These are phyloP conservation scores for Pleurotus pulmonarius DNA, from an alignment of 768 basidiomycete species.

Conservation along the genomic window DNA sequence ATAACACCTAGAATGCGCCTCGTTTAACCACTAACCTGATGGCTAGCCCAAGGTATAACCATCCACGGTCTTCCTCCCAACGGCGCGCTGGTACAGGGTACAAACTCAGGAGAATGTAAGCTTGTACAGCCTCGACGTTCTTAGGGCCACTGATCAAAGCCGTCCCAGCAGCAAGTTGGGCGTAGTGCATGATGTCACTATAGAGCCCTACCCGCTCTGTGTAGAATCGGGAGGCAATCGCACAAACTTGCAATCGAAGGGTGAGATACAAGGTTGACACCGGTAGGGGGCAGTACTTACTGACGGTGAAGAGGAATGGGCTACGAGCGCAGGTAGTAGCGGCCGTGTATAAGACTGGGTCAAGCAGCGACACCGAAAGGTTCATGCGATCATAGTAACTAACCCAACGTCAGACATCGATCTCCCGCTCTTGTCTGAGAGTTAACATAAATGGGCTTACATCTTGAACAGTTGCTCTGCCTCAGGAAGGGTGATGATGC, in stretches of 20 bases:
- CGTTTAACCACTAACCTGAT: slow-evolving; percentile 54
- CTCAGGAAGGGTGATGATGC: slow-evolving; percentile 59
- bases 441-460: slow-evolving; percentile 29
- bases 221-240: slow-evolving; percentile 82
- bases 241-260: slow-evolving; percentile 61
- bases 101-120: slow-evolving; percentile 76
- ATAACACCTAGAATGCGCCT: slow-evolving; percentile 4
- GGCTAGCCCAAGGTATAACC: slow-evolving; percentile 86
- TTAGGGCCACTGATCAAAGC: slow-evolving; percentile 75
- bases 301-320: slow-evolving; percentile 89
- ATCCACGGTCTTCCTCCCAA: slow-evolving; percentile 90
- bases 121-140: slow-evolving; percentile 81
- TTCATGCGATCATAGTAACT: slow-evolving; percentile 83
- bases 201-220: slow-evolving; percentile 68
- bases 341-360: slow-evolving; percentile 81
- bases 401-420: slow-evolving; percentile 10
- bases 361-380: slow-evolving; percentile 71
- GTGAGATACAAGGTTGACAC: background rate
- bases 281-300: slow-evolving; percentile 40
- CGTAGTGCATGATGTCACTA: slow-evolving; percentile 65
- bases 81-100: slow-evolving; percentile 70
- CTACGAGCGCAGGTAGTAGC: slow-evolving; percentile 77
- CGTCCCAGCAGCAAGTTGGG: slow-evolving; percentile 72
- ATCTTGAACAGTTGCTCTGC: slow-evolving; percentile 73
- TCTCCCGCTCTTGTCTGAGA: background rate